Conservation (phyloP, 2,329 filamentous ascomycete species). For the Calonectria fujianensis region DNA sequence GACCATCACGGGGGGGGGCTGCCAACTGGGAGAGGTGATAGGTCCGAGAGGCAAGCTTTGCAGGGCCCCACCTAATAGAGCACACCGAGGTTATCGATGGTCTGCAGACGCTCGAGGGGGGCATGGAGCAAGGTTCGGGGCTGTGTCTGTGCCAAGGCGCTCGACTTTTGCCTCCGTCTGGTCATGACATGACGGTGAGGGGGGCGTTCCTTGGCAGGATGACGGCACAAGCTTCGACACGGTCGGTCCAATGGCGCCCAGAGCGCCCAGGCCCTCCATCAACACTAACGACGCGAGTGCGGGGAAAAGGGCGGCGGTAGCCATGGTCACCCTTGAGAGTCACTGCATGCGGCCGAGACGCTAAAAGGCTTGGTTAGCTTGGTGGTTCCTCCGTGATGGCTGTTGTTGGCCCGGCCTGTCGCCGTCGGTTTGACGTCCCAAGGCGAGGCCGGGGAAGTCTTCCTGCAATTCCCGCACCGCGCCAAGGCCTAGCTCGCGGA, state of each 20-base stretch:
- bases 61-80: slow-evolving; percentile 47
- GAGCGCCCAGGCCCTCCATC: slow-evolving; percentile 32
- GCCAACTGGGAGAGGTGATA: slow-evolving; percentile 47
- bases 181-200: slow-evolving; percentile 46
- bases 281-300: slow-evolving; percentile 50
- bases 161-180: slow-evolving; percentile 40
- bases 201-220: slow-evolving; percentile 41
- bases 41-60: slow-evolving; percentile 44
- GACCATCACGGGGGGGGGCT: slow-evolving; percentile 40
- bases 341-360: slow-evolving; percentile 44
- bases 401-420: slow-evolving; percentile 39
- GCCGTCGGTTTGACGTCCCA: slow-evolving; percentile 27
- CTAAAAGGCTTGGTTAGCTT: slow-evolving; percentile 51
- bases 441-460: slow-evolving; percentile 16
- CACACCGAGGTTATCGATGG: slow-evolving; percentile 42
- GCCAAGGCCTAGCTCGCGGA: slow-evolving; percentile 13
- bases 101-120: slow-evolving; percentile 40
- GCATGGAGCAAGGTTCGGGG: slow-evolving; percentile 41
- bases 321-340: slow-evolving; percentile 41
- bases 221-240: slow-evolving; percentile 31
- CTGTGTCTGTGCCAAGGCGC: slow-evolving; percentile 49
- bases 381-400: slow-evolving; percentile 28
- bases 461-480: slow-evolving; percentile 34
- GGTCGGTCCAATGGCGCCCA: slow-evolving; percentile 45
- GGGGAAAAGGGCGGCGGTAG: slow-evolving; percentile 47